These are phyloP conservation scores for Talaromyces thailandensis DNA, from an alignment of 495 filamentous ascomycete species.

Conservation along the genomic window DNA sequence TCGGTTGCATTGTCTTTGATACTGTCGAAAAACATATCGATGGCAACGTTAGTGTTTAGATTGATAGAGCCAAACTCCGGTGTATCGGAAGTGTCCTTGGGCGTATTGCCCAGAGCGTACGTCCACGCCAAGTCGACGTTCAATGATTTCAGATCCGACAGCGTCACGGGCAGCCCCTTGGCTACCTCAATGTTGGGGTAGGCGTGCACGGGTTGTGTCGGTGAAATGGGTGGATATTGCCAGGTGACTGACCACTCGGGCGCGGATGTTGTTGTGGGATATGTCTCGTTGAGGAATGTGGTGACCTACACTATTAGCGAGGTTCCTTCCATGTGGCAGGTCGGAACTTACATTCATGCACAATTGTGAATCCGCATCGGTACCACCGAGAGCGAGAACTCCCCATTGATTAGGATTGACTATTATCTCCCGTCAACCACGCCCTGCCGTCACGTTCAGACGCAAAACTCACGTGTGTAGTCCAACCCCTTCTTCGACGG, in stretches of 20 bases:
- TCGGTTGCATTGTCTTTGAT: slow-evolving; percentile 17
- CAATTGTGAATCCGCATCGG: slow-evolving; percentile 6
- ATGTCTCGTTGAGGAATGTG: slow-evolving; percentile 25
- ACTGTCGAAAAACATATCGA: slow-evolving; percentile 37
- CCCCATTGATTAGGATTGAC: slow-evolving; percentile 30
- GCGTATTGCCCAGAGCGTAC: slow-evolving; percentile 22
- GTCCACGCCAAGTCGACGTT: slow-evolving; percentile 26
- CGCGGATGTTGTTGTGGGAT: slow-evolving; percentile 18
- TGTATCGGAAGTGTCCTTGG: slow-evolving; percentile 10
- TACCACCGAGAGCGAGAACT: slow-evolving; percentile 1
- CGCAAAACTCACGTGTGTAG: slow-evolving; percentile 16
- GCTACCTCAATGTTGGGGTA: slow-evolving; percentile 29
- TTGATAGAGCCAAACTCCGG: slow-evolving; percentile 9
- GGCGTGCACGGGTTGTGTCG: slow-evolving; percentile 24
- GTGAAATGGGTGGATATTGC: slow-evolving; percentile 18
- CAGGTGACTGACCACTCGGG: slow-evolving; percentile 29
- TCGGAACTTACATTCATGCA: slow-evolving; percentile 22
- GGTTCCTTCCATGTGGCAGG: background rate
- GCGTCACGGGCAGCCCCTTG: slow-evolving; percentile 12
- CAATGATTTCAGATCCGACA: slow-evolving; percentile 14
- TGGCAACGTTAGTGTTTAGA: slow-evolving; percentile 31
- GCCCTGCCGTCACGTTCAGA: background rate
- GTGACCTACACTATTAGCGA: slow-evolving; percentile 18
- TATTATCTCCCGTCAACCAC: background rate
- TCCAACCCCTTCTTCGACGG: slow-evolving; percentile 12